Conservation (phyloP, 2,329 filamentous ascomycete species). For the Fusarium sp. region DNA sequence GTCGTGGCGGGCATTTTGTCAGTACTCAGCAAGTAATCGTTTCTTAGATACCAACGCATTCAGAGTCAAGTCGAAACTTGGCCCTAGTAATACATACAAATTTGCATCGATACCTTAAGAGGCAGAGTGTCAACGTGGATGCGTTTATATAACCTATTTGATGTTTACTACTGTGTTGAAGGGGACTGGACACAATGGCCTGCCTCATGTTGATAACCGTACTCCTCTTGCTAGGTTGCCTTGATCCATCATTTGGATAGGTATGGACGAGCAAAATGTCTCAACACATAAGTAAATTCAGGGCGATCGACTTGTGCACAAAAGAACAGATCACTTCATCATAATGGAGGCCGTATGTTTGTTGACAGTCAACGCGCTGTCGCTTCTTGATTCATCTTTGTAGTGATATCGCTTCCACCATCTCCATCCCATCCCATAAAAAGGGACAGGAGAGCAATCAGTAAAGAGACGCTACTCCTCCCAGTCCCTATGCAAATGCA, state of each 20-base stretch:
- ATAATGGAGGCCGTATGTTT: not conserved
- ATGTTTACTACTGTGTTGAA: not conserved
- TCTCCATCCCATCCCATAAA: not conserved
- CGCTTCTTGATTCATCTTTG: constrained; percentile 13
- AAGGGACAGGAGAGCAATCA: not conserved
- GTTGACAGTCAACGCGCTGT: constrained; percentile 9
- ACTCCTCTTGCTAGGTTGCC: not conserved
- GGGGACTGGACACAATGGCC: no score
- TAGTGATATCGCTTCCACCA: not conserved
- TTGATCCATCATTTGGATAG: not conserved
- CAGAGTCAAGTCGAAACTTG: not conserved
- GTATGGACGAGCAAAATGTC: not conserved
- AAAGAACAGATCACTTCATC: not conserved
- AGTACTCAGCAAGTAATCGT: not conserved
- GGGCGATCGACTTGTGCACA: not conserved
- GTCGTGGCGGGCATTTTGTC: constrained; percentile 22
- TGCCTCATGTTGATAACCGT: not conserved
- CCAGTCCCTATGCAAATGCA: constrained; percentile 41
- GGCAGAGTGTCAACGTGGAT: not conserved
- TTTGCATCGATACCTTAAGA: not conserved
- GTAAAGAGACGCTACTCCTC: constrained; percentile 35
- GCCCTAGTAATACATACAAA: not conserved
- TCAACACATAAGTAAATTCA: no score
- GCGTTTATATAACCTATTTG: not conserved
- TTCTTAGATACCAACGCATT: not conserved